These are phyloP conservation scores for Fusarium nodosum DNA, from an alignment of 2,329 filamentous ascomycete species.

Conservation along the genomic window DNA sequence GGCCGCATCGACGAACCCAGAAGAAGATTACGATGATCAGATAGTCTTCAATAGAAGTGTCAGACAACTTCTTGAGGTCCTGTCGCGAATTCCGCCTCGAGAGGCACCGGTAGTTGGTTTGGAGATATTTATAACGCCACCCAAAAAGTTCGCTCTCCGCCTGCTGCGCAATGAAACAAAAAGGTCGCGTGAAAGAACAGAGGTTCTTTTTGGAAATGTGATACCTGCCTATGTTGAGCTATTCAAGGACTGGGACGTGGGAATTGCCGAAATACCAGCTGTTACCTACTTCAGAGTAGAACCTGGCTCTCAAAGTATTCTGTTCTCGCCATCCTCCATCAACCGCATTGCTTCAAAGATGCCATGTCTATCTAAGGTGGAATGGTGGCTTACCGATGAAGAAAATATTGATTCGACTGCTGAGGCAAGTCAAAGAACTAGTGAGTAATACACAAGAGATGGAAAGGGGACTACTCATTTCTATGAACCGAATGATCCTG, in stretches of 20 bases:
- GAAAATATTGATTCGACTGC: neutral
- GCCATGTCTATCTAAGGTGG: neutral
- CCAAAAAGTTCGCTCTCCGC: slow-evolving; percentile 13
- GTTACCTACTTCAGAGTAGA: slow-evolving; percentile 15
- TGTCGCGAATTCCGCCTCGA: slow-evolving; percentile 3
- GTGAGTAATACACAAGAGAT: neutral
- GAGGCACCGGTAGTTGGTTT: neutral
- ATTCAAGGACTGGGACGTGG: neutral
- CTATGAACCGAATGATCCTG: neutral
- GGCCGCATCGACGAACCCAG: neutral
- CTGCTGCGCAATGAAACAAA: neutral
- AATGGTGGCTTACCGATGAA: slow-evolving; percentile 22
- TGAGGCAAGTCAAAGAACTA: slow-evolving; percentile 15
- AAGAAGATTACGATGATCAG: slow-evolving; percentile 12
- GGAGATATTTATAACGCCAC: slow-evolving; percentile 12
- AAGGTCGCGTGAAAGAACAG: slow-evolving; percentile 1
- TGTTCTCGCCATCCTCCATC: slow-evolving; percentile 23
- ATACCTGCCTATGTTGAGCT: slow-evolving; percentile 7
- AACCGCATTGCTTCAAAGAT: slow-evolving; percentile 14
- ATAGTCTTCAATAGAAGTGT: neutral
- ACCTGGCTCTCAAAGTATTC: slow-evolving; percentile 9
- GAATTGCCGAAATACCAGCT: neutral
- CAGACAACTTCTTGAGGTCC: neutral
- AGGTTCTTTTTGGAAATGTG: neutral
- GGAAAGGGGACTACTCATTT: no score